Evolutionary conservation across 768 basidiomycete genomes (phyloP), one percentile per base, ranked within the genome.

Genomic region (Rhizopogon vesiculosus): DNA sequence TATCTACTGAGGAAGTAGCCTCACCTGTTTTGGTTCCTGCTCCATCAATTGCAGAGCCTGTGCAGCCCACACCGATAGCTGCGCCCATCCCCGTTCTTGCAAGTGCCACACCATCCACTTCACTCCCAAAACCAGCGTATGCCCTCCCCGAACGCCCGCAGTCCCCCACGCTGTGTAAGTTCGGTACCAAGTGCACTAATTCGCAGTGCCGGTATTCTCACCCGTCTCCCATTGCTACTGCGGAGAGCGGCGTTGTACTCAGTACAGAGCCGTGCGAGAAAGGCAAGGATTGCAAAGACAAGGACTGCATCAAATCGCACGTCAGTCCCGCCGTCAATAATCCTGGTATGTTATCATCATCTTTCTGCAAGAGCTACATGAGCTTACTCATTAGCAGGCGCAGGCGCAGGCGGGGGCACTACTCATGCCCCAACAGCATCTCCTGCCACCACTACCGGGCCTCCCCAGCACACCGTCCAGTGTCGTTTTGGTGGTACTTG

Each of bases 171-270:
- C 78, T 99, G 19, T 99, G 97, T 84, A 97, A 97, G 73, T 98
- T 90, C 61, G 85, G 82, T 10, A 78, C 87, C 22, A 96, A 94
- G 61, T 99, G 97, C 72, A 89, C 87, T 48, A 96, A 98, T 69
- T 78, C 89, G 0, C 78, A 86, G 45, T 99, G 97, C 70, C 80
- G 89, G 16, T 98, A 85, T 70, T 92, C 93, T 8, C 97, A 99
- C 69, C 95, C 97, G 5, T 93, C 91, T 8, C 97, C 97, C n/a
- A 92, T 94, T 3, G 95, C 97, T 6, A 97, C 96, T 16, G 79
- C 89, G 33, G 93, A 96, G 73, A 94, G 90, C 63, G 97, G 95
- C 8, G 81, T 99, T 59, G 97, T 98, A 1, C 77, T 99, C 54
- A 96, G 91, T 63, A 93, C 91, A 55, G 96, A 98, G 55, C 78